Conservation (phyloP, 2,329 filamentous ascomycete species). For the Pseudogymnoascus verrucosus region DNA sequence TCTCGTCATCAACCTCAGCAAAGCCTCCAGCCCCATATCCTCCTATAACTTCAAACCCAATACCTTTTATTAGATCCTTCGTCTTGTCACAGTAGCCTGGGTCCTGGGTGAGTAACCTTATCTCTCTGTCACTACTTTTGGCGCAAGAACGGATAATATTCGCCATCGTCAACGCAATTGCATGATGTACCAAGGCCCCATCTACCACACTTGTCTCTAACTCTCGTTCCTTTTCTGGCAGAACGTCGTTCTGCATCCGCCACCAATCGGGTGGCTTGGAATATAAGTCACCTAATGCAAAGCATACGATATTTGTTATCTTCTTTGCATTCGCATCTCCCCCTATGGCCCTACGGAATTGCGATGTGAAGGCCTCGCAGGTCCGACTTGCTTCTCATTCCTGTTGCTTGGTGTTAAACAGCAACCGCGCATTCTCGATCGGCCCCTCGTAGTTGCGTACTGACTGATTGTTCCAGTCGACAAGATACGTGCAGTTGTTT, state of each 20-base stretch:
- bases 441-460: constrained; percentile 16
- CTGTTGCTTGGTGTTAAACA: constrained; percentile 16
- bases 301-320: constrained; percentile 24
- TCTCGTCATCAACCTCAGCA: constrained; percentile 30
- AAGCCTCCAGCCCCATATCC: constrained; percentile 27
- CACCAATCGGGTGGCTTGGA: constrained; percentile 18
- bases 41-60: constrained; percentile 23
- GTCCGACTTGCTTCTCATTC: constrained; percentile 20
- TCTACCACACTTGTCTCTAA: constrained; percentile 15
- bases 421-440: constrained; percentile 12
- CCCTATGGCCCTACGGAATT: constrained; percentile 16
- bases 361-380: constrained; percentile 18
- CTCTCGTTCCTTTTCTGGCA: constrained; percentile 13
- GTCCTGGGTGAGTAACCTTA: constrained; percentile 23
- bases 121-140: background rate
- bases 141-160: constrained; percentile 14
- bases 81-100: constrained; percentile 18
- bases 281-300: constrained; percentile 23
- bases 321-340: constrained; percentile 11
- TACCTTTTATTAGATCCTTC: constrained; percentile 16
- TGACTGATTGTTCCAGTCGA: constrained; percentile 23
- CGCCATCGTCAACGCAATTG: constrained; percentile 21
- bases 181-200: constrained; percentile 18
- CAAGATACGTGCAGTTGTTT: constrained; percentile 24
- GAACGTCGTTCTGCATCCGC: constrained; percentile 16